Evolutionary conservation across 2,329 filamentous ascomycete genomes (phyloP), one percentile per base, ranked within the genome.

Genomic region (Beauveria varroae): DNA sequence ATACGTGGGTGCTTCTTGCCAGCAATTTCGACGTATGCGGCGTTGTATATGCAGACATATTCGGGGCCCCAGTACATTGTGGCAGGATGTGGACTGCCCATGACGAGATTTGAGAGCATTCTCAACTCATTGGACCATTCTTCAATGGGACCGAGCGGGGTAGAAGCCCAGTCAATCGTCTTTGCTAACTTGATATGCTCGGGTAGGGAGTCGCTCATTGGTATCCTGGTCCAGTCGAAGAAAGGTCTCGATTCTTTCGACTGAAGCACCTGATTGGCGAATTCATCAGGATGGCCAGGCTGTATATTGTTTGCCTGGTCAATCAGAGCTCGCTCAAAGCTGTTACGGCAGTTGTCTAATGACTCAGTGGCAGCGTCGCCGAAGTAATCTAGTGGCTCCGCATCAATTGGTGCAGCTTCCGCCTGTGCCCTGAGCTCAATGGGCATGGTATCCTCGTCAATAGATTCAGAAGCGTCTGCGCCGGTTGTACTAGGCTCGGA

Each of bases 161-260:
- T 95, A 0, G 81, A 77, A 2, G 82, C 82, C 91, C 90, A 96
- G 70, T 93, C 86, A 41, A 87, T 72, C 44, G 83, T 85, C 43
- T 88, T 83, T 20, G 87, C 87, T 66, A 93, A 90, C 59, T 81
- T 83, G 52, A 93, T 88, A 69, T 95, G 90, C 9, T 79, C 75
- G 1, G 88, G 87, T 46, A 93, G 78, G 28, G 80, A 81, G 16
- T 85, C 76, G 5, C 83, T 83, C 14, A 87, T 57, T 1, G 87
- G 84, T 54, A 93, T 79, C 59, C 85, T 81, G 4, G 90, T 95
- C 91, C 91, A 95, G 72, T 96, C 91, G 69, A 93, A 93, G 37
- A 85, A 88, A 14, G 81, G 77, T 66, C 68, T 71, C 26, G 70
- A 63, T 18, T 73, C 69, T 22, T 73, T 70, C 4, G 71, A 70